Evolutionary conservation across 2,329 filamentous ascomycete species (phyloP), one percentile per base, ranked within the genome.

Genomic region (Pseudofabraea citricarpa): DNA sequence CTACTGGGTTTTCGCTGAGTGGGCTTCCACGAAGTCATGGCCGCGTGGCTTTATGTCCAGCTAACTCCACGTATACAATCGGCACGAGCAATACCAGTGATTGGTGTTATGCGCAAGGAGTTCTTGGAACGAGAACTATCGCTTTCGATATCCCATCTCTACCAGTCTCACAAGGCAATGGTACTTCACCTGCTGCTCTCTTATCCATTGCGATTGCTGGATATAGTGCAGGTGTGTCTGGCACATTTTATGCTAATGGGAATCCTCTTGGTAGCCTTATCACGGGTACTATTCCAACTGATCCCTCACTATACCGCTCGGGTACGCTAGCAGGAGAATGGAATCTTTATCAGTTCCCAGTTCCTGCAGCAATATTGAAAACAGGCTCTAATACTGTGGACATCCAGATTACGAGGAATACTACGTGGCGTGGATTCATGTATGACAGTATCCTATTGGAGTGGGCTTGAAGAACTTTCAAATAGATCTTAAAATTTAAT

Each of bases 61-160:
- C 62, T 3, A 67, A 73, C 43, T 49, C 74, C 8, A 69, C 64
- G 0, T 75, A 65, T 49, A 68, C 60, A 0, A 54, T 72, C 10
- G 70, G 70, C 3, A 43, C 52, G 37, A 65, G 59, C 15, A 54
- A 55, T 4, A 58, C 59, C 2, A 50, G 54, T 1, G 71, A 75
- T 43, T 75, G 72, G 73, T 75, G 67, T 46, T 75, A 73, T 42
- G 71, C 64, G 0, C 71, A 73, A 21, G 50, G 47, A 6, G 42
- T 45, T 18, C 40, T 50, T 4, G 49, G 49, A 24, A 32, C 40
- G n/a, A 49, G 47, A 47, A 43, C 42, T 16, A 24, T 51, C 4
- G 18, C 36, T 33, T 51, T 49, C 27, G 36, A 38, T 15, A 27
- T 49, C 9, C 12, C 23, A n/a, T n/a, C n/a, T n/a, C n/a, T n/a